These are phyloP conservation scores for Pseudoperonospora humuli DNA, from an alignment of 352 stramenopile genomes.

Conservation along the genomic window DNA sequence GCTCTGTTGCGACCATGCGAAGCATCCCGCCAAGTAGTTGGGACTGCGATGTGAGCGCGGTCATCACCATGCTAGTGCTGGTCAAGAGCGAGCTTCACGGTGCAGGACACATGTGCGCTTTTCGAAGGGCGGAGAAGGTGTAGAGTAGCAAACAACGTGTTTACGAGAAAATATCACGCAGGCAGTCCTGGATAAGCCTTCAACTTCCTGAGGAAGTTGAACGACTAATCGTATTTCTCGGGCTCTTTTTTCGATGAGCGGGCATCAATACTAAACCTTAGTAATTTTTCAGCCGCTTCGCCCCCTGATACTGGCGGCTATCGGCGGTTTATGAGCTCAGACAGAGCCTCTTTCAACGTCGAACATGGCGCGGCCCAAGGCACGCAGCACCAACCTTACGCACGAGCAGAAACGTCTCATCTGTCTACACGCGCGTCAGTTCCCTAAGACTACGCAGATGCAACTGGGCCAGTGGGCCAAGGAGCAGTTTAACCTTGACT, in stretches of 20 bases:
- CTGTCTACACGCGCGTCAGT: conserved; percentile 62
- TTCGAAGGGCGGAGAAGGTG: too few relatives aligned
- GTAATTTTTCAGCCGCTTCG: neutral
- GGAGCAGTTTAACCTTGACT: conserved; percentile 49
- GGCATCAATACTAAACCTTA: neutral
- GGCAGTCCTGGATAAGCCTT: too few relatives aligned
- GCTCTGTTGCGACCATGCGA: too few relatives aligned
- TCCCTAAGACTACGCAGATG: conserved; percentile 63
- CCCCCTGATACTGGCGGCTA: neutral
- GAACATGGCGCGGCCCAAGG: conserved; percentile 21
- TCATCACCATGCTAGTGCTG: too few relatives aligned
- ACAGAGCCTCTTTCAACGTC: conserved; percentile 15
- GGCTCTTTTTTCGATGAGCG: neutral
- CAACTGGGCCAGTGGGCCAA: conserved; percentile 70
- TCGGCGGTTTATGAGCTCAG: conserved; percentile 16
- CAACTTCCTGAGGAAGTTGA: too few relatives aligned
- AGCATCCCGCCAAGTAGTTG: too few relatives aligned
- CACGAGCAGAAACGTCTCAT: conserved; percentile 78
- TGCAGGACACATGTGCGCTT: too few relatives aligned
- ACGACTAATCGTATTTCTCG: too few relatives aligned
- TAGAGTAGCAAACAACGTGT: too few relatives aligned
- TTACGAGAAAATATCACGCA: too few relatives aligned
- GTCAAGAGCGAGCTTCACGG: too few relatives aligned
- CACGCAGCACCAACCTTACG: conserved; percentile 68
- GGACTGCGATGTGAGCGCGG: too few relatives aligned